phyloP scores from a whole-genome alignment of 2,329 filamentous ascomycete genomes.

The Nigrospora oryzae region DNA sequence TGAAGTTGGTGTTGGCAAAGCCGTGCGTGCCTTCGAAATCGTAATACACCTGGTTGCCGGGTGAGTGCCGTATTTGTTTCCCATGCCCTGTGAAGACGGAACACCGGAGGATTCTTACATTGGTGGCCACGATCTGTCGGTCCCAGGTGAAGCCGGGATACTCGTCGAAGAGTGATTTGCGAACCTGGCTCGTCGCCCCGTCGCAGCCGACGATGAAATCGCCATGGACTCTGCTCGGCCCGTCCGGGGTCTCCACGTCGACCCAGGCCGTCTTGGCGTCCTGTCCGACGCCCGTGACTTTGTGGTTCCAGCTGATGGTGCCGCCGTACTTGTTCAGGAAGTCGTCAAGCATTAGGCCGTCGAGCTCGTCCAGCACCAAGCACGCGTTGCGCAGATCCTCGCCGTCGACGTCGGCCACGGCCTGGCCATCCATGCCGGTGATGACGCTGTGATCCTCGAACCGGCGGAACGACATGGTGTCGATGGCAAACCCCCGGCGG shows the following conservation, averaged over 20 bases:
- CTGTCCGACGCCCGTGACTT: conserved; percentile 36
- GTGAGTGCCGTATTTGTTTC: conserved; percentile 7
- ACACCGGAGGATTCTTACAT: conserved; percentile 29
- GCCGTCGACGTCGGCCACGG: conserved; percentile 26
- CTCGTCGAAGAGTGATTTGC: conserved; percentile 41
- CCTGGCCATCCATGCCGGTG: conserved; percentile 24
- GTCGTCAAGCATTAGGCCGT: conserved; percentile 32
- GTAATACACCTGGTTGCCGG: conserved; percentile 45
- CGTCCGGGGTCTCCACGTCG: conserved; percentile 29
- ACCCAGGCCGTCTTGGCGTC: conserved; percentile 35
- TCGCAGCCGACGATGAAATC: conserved; percentile 52
- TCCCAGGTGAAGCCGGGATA: conserved; percentile 54
- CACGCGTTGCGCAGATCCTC: conserved; percentile 30
- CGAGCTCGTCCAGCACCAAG: conserved; percentile 31
- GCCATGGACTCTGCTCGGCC: conserved; percentile 26
- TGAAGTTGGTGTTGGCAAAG: conserved; percentile 50
- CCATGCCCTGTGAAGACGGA: neutral
- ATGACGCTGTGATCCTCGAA: conserved; percentile 24
- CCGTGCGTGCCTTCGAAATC: conserved; percentile 44
- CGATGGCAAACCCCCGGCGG: conserved; percentile 26
- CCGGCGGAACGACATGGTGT: conserved; percentile 29
- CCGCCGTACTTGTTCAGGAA: conserved; percentile 24
- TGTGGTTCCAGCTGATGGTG: conserved; percentile 34
- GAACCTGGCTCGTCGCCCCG: conserved; percentile 39
- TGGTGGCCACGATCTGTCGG: conserved; percentile 53